Evolutionary conservation across 2,329 filamentous ascomycete genomes (phyloP), one percentile per base, ranked within the genome.

Genomic region (Aspergillus ustus): DNA sequence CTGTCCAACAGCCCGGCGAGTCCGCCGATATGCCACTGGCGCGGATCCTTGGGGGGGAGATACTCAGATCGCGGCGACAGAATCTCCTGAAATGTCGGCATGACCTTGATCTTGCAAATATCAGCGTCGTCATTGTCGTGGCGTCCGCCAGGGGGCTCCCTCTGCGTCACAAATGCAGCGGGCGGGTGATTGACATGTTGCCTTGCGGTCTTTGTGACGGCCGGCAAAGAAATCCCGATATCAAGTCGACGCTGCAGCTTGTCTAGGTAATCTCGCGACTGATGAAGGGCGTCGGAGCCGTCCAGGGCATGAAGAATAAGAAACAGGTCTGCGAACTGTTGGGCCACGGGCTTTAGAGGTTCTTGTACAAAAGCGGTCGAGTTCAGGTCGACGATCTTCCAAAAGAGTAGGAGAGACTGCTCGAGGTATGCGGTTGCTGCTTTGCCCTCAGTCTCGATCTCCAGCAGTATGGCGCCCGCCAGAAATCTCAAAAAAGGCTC

Each of bases 51-150:
- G 11, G 66, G 65, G 1, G 76, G 76, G 20, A 78, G 66, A 58
- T 76, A 78, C 37, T 75, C 73, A 0, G 67, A 52, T 2, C 69
- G 64, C 13, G 55, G n/a, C 4, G 62, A 69, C 37, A 57, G 31
- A 50, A 78, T 77, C 56, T 79, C 77, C 25, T 75, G 64, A 2
- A 67, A 65, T 1, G 72, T 78, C 1, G 77, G 77, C 64, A 79
- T 68, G 46, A 79, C 74, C 15, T 66, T 61, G 28, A 79, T 75
- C 0, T 68, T 55, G 45, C 67, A 67, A 45, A 77, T 75, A 52
- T 77, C 67, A 3, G 60, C 49, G 49, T 73, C 62, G 59, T 79
- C 77, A 60, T 79, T 79, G 40, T 78, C 69, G 57, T 79, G 77
- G 11, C 77, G 67, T 1, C 70, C 71, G 0, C 75, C 73, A 11